Evolutionary conservation across 208 protist species (phyloP).

Genomic region (Phytomonas serpens): DNA sequence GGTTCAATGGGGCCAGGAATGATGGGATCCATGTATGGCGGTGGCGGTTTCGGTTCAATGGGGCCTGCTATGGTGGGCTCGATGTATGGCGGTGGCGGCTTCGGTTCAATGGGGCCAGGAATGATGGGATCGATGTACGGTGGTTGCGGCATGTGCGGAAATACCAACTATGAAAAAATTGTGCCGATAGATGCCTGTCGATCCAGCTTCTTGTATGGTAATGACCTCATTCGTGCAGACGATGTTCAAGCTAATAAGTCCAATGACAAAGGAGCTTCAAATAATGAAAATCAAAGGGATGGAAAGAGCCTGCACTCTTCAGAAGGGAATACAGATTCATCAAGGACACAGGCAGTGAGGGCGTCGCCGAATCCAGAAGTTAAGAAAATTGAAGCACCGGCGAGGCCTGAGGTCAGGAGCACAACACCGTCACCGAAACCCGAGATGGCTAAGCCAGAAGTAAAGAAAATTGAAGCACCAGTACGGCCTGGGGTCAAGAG

Average conservation of each 20-base stretch:
- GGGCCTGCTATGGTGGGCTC: conserved; percentile 11
- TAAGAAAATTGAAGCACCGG: no score
- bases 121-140: conserved; percentile 26
- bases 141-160: conserved; percentile 14
- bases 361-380: no score
- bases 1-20: conserved; percentile 18
- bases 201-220: conserved; percentile 51
- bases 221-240: conserved; percentile 52
- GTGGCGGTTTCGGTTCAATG: conserved; percentile 21
- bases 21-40: conserved; percentile 41
- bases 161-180: conserved; percentile 38
- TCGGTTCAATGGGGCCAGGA: conserved; percentile 20
- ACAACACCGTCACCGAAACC: no score
- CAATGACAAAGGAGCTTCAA: conserved; percentile 3
- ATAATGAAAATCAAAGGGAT: no score
- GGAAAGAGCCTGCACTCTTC: no score
- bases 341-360: no score
- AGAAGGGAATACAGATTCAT: no score
- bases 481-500: no score
- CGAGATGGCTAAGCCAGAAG: no score
- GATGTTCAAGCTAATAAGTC: conserved; percentile 29
- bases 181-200: conserved; percentile 48
- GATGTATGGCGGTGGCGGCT: conserved; percentile 18
- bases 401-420: no score
- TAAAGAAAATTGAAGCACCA: no score